These are phyloP conservation scores for Cercospora sojina DNA, from an alignment of 2,329 filamentous ascomycete species.

Conservation along the genomic window DNA sequence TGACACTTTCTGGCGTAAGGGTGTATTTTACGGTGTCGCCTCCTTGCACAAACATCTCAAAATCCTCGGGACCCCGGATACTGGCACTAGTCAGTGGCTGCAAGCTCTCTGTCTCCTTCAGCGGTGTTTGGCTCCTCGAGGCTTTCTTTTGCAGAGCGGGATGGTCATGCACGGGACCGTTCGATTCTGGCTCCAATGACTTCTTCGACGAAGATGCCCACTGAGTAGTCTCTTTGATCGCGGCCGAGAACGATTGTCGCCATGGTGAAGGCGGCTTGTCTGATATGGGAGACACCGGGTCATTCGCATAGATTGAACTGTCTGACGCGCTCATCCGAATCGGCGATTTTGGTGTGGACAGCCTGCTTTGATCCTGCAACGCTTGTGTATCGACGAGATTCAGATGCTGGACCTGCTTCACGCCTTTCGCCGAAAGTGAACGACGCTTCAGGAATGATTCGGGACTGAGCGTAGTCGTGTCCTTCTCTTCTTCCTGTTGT, in stretches of 20 bases:
- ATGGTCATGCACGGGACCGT: conserved; percentile 30
- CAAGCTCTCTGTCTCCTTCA: conserved; percentile 14
- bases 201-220: conserved; percentile 19
- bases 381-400: conserved; percentile 12
- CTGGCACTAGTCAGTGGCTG: conserved; percentile 35
- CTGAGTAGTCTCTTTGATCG: conserved; percentile 19
- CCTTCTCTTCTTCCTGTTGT: conserved; percentile 7
- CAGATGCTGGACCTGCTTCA: not conserved
- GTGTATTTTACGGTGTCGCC: conserved; percentile 53
- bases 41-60: conserved; percentile 49
- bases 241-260: conserved; percentile 23
- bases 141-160: conserved; percentile 31
- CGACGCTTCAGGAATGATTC: conserved; percentile 13
- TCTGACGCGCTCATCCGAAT: conserved; percentile 3
- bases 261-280: conserved; percentile 24
- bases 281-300: conserved; percentile 9
- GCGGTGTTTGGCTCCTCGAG: conserved; percentile 16
- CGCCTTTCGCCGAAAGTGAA: conserved; percentile 15
- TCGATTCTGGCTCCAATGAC: conserved; percentile 14
- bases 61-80: conserved; percentile 43
- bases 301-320: not conserved
- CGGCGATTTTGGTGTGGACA: conserved; percentile 13
- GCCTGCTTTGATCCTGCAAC: conserved; percentile 1
- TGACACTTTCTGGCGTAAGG: conserved; percentile 49
- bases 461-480: conserved; percentile 8